phyloP scores from a whole-genome alignment of 2,329 filamentous ascomycete species.

The Metarhizium robertsii region DNA sequence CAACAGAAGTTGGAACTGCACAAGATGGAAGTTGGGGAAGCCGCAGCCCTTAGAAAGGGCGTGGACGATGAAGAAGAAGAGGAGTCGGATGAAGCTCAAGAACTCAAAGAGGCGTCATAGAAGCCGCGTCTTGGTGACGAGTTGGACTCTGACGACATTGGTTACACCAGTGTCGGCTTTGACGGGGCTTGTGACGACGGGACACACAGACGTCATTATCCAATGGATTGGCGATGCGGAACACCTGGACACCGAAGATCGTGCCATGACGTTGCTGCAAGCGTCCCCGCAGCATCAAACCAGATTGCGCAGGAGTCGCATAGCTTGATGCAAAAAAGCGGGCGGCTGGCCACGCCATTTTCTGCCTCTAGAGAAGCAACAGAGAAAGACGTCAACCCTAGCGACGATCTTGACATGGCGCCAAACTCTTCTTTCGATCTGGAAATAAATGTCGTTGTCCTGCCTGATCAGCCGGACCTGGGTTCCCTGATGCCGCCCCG shows the following conservation, averaged over 20 bases:
- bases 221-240: neutral
- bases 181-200: neutral
- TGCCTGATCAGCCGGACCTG: neutral
- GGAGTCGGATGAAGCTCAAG: constrained; percentile 18
- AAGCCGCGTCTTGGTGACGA: constrained; percentile 13
- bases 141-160: neutral
- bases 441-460: neutral
- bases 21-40: constrained; percentile 51
- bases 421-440: neutral
- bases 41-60: constrained; percentile 36
- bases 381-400: neutral
- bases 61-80: constrained; percentile 30
- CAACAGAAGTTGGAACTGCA: constrained; percentile 43
- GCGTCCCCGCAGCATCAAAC: neutral
- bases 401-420: neutral
- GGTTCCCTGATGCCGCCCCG: neutral
- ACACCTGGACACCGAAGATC: neutral
- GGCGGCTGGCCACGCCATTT: neutral
- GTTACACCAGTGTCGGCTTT: neutral
- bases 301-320: neutral
- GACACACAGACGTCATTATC: neutral
- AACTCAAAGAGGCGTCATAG: constrained; percentile 21
- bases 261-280: neutral
- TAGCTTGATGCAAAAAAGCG: neutral
- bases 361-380: neutral